Conservation (phyloP, 2,329 filamentous ascomycete genomes). For the Phialophora tarda region DNA sequence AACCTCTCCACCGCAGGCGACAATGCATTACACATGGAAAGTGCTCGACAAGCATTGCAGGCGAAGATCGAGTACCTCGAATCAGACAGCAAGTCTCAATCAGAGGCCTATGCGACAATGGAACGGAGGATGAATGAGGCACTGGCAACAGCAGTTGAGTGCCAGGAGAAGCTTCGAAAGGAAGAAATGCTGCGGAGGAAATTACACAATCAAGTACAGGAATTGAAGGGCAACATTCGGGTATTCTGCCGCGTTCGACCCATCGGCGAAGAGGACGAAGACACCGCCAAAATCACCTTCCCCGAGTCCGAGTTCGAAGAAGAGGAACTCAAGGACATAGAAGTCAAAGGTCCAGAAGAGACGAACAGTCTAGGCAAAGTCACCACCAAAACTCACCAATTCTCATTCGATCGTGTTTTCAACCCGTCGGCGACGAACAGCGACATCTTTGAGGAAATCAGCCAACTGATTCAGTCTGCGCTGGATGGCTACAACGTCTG, state of each 20-base stretch:
- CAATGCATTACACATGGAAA: constrained; percentile 72
- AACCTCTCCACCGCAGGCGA: constrained; percentile 65
- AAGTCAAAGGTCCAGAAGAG: constrained; percentile 81
- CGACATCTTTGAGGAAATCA: constrained; percentile 94
- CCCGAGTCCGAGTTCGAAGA: constrained; percentile 65
- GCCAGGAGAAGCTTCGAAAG: constrained; percentile 81
- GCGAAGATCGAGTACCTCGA: constrained; percentile 89
- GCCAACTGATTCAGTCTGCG: constrained; percentile 93
- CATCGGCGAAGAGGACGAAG: constrained; percentile 61
- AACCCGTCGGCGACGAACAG: constrained; percentile 75
- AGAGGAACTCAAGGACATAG: constrained; percentile 81
- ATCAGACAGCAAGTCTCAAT: constrained; percentile 86
- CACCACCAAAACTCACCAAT: constrained; percentile 78
- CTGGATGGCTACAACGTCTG: constrained; percentile 98
- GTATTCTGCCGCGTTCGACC: constrained; percentile 97
- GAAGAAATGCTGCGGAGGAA: constrained; percentile 91
- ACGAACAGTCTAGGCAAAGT: constrained; percentile 78
- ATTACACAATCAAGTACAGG: constrained; percentile 96
- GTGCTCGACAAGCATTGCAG: constrained; percentile 73
- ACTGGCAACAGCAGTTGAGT: constrained; percentile 68
- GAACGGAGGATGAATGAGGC: constrained; percentile 81
- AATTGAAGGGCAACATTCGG: constrained; percentile 96
- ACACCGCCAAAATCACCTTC: constrained; percentile 75
- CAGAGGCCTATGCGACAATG: constrained; percentile 80
- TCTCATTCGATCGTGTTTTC: constrained; percentile 94